phyloP scores from a whole-genome alignment of 192 early-diverging fungal species.

The Backusella morwellensis region DNA sequence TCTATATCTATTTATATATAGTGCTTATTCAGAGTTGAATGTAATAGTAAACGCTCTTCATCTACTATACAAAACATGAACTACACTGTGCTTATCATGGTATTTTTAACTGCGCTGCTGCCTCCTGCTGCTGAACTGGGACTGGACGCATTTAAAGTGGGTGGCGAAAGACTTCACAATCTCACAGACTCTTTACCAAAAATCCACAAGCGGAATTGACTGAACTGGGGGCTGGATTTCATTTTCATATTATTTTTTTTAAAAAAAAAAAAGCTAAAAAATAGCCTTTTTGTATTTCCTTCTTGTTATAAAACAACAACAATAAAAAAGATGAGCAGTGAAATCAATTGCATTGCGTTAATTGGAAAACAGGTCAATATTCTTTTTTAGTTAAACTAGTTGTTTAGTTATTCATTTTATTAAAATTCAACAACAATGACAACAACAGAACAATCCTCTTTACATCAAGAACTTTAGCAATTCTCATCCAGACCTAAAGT shows the following conservation, averaged over 20 bases:
- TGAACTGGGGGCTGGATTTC: not conserved
- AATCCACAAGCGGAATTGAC: not conserved
- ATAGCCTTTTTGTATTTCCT: not conserved
- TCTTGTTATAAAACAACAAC: not conserved
- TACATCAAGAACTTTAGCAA: slow-evolving; percentile 78
- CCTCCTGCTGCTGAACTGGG: not conserved
- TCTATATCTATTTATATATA: not conserved
- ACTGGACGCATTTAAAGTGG: not conserved
- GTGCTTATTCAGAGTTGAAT: not conserved
- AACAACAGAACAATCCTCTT: slow-evolving; percentile 77
- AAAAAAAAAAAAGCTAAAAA: not conserved
- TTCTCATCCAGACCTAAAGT: slow-evolving; percentile 77
- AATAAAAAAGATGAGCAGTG: slow-evolving; percentile 39
- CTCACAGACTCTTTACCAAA: not conserved
- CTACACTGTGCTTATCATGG: not conserved
- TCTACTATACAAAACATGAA: not conserved
- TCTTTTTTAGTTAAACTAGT: not conserved
- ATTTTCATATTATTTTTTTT: not conserved
- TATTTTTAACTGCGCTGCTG: not conserved
- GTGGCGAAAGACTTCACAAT: not conserved
- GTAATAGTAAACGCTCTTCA: not conserved
- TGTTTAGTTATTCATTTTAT: not conserved
- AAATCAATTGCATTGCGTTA: slow-evolving; percentile 57
- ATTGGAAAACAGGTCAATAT: slow-evolving; percentile 52
- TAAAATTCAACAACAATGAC: not conserved